Evolutionary conservation across 495 filamentous ascomycete species (phyloP), one percentile per base, ranked within the genome.

Genomic region (Cercophora samala): DNA sequence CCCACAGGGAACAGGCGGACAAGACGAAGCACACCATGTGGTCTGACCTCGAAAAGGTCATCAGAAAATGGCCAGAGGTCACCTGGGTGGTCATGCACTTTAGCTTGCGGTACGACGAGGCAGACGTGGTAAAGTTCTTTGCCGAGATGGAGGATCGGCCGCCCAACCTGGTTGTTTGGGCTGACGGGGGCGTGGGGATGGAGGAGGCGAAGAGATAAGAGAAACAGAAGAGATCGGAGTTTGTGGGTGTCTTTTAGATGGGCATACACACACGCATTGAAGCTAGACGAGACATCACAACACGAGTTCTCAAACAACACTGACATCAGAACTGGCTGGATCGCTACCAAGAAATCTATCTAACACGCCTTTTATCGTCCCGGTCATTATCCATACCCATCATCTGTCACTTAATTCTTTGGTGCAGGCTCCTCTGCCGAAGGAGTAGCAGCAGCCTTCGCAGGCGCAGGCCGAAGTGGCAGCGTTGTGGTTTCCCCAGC

Each of bases 41-140:
- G 78, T 60, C 2, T 58, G 78, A 79, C 24, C 58, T 80, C 56
- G 78, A 76, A 60, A 11, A 18, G 11, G 73, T 80, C 1, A 64
- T 79, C 17, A 60, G 75, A 18, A 54, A 52, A 60, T 78, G 72
- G 66, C 73, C 74, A 8, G 55, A 52, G 29, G 76, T 74, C 19
- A 72, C 66, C 29, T 80, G 78, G 69, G 73, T 80, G 58, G 19
- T 80, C 64, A 78, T 67, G 68, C 78, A 80, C 59, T 80, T 80
- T 58, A 78, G 76, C 26, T 9, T 80, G 72, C 46, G 78, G 55
- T 80, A 80, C 22, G 67, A 52, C 5, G 74, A 77, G 15, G 69
- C 60, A n/a, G 74, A 80, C 42, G 54, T 80, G 1, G 56, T 67
- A 26, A n/a, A 19, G 11, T 80, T 78, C 42, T 80, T 80, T 53